Percentiles rank a stretch among this genome's conserved stretches.
Conservation (phyloP, 1,284 basidiomycete genomes). For the Puccinia horiana region DNA sequence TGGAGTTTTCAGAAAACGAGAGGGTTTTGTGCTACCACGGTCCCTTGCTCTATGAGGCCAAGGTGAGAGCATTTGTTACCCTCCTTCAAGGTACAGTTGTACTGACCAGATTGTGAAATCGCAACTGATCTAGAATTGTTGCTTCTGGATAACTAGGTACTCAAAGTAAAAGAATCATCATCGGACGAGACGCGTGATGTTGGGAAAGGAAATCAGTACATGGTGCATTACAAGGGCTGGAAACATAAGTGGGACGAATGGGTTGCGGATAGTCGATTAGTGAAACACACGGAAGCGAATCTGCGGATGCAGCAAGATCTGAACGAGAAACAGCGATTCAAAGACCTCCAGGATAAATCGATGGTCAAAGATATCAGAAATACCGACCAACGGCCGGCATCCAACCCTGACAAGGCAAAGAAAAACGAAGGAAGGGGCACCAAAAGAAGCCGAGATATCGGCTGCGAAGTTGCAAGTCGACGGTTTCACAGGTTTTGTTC, state of each 20-base stretch:
- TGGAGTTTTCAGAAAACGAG: constrained; percentile 67
- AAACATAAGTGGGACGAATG: constrained; percentile 99
- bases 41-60: constrained; percentile 90
- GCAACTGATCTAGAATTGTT: background rate
- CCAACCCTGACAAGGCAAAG: constrained; percentile 59
- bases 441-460: constrained; percentile 57
- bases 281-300: constrained; percentile 85
- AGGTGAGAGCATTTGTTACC: constrained; percentile 60
- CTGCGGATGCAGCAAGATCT: constrained; percentile 71
- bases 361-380: constrained; percentile 56
- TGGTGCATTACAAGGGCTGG: constrained; percentile 99
- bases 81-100: background rate
- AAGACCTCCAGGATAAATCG: constrained; percentile 59
- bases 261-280: constrained; percentile 78
- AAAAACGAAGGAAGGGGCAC: constrained; percentile 55
- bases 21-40: constrained; percentile 91
- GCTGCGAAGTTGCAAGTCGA: constrained; percentile 60
- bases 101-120: background rate
- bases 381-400: constrained; percentile 54
- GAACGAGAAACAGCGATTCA: constrained; percentile 64
- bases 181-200: constrained; percentile 68
- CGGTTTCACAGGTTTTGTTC: constrained; percentile 52
- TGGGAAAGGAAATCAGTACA: constrained; percentile 76
- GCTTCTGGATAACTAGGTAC: constrained; percentile 63
- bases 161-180: constrained; percentile 76